Conservation (phyloP, 2,329 filamentous ascomycete species). For the Ceratocystis destructans region DNA sequence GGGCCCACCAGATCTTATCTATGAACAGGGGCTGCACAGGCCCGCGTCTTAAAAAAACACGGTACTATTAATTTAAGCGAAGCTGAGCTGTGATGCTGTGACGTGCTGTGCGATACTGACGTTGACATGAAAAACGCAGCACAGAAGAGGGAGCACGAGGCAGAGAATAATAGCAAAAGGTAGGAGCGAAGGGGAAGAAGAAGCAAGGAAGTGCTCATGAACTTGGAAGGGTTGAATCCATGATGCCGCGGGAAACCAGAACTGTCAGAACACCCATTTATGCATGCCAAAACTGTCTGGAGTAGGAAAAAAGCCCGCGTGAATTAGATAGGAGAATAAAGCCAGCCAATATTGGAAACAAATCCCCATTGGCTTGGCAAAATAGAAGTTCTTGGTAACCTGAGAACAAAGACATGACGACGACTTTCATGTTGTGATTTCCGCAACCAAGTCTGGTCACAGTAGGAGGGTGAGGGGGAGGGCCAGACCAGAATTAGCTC, state of each 20-base stretch:
- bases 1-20: conserved; percentile 3
- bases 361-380: neutral
- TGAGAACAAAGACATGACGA: neutral
- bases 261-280: neutral
- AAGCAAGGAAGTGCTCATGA: neutral
- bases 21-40: neutral
- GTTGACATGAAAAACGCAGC: neutral
- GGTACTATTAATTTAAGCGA: neutral
- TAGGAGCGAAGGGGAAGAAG: neutral
- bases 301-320: neutral
- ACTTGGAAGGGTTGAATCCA: neutral
- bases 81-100: neutral
- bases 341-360: neutral
- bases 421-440: neutral
- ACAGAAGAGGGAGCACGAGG: neutral
- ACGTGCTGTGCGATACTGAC: neutral
- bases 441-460: no score
- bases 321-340: neutral
- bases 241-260: conserved; percentile 1
- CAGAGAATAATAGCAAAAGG: neutral
- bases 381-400: neutral
- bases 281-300: neutral
- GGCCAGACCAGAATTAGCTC: no score
- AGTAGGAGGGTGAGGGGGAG: no score
- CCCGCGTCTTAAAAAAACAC: neutral